A percentile compares a stretch with the other conserved stretches of the same genome.
Evolutionary conservation across 1,284 basidiomycete genomes (phyloP).

Genomic region (Cronartium quercuum): DNA sequence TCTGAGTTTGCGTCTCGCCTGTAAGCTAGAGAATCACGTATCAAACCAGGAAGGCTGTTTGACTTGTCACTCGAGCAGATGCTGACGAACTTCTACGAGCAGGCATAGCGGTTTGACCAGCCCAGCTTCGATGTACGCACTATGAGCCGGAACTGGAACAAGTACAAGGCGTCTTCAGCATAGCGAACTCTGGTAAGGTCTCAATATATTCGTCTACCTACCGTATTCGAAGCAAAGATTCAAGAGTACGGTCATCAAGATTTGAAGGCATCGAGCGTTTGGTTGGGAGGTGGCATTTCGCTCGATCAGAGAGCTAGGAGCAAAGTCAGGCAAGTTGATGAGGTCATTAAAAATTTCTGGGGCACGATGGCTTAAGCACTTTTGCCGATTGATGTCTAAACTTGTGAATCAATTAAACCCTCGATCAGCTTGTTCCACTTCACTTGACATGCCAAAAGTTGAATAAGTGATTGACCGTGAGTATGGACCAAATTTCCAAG

Average conservation of each 20-base stretch:
- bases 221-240: conserved; percentile 30
- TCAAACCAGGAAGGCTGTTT: neutral
- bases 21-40: neutral
- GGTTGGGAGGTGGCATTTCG: neutral
- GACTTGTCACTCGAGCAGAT: no score
- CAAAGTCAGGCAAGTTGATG: neutral
- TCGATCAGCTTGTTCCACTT: no score
- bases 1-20: neutral
- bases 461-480: conserved; percentile 9
- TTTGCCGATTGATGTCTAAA: conserved; percentile 15
- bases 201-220: neutral
- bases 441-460: no score
- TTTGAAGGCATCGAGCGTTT: neutral
- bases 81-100: conserved; percentile 1
- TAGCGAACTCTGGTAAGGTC: no score
- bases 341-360: conserved; percentile 3
- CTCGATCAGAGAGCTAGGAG: neutral
- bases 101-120: neutral
- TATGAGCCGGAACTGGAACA: conserved; percentile 24
- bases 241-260: conserved; percentile 12
- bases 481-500: conserved; percentile 38
- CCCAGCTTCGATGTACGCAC: conserved; percentile 16
- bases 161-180: neutral
- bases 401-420: no score
- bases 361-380: conserved; percentile 11